A percentile compares a stretch with the other conserved stretches of the same genome.
These are phyloP conservation scores for Aspergillus melleus DNA, from an alignment of 2,329 filamentous ascomycete genomes.

Conservation along the genomic window DNA sequence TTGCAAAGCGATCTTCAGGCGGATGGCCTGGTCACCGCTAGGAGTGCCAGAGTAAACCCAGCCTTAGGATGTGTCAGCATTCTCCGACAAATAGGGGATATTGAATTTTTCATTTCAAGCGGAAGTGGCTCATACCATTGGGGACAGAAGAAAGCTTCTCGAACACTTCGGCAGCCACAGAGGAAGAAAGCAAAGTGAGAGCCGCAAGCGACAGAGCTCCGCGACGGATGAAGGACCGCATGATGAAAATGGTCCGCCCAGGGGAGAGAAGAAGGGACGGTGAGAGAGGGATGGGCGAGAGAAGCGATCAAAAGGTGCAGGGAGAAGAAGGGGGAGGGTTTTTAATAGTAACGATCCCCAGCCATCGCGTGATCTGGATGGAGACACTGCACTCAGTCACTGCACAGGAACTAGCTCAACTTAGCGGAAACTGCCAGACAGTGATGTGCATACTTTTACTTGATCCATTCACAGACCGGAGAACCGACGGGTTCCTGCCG, in stretches of 20 bases:
- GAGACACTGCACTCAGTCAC: background rate
- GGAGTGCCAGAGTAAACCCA: constrained; percentile 34
- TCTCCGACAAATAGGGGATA: background rate
- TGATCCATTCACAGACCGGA: constrained; percentile 1
- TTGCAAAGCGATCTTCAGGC: constrained; percentile 36
- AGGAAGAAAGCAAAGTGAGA: constrained; percentile 28
- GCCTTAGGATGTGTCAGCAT: constrained; percentile 19
- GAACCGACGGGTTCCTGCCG: constrained; percentile 5
- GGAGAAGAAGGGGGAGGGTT: background rate
- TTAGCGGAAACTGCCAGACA: background rate
- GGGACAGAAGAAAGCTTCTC: constrained; percentile 37
- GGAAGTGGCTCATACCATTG: constrained; percentile 23
- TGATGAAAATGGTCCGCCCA: constrained; percentile 13
- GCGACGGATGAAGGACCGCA: constrained; percentile 28
- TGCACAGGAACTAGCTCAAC: background rate
- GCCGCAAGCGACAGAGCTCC: constrained; percentile 31
- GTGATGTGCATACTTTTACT: background rate
- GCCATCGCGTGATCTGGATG: constrained; percentile 2
- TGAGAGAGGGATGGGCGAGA: background rate
- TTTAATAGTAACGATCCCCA: background rate
- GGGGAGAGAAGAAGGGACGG: background rate
- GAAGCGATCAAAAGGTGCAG: background rate
- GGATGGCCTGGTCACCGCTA: constrained; percentile 26
- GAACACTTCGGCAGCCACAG: constrained; percentile 33
- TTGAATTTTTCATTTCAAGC: no score